Evolutionary conservation across 2,329 filamentous ascomycete species (phyloP).

Genomic region (Aspergillus uvarum): DNA sequence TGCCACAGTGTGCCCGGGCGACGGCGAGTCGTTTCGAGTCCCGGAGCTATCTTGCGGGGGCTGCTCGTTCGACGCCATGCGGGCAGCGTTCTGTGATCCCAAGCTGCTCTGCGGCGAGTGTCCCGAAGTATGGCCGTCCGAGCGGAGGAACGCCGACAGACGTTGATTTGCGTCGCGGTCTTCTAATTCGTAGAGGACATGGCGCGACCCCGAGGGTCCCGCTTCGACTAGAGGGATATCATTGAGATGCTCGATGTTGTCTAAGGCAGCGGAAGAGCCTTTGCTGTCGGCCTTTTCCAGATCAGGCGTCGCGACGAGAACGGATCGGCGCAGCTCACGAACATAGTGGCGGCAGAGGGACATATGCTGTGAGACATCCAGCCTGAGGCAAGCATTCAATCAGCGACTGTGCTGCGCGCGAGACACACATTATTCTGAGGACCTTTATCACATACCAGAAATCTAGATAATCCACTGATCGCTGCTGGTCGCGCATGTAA

Average conservation of each 20-base stretch:
- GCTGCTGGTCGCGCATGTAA: conserved; percentile 98
- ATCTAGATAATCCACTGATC: conserved; percentile 95
- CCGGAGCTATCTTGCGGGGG: conserved; percentile 59
- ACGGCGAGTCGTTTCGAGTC: conserved; percentile 72
- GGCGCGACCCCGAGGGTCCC: conserved; percentile 55
- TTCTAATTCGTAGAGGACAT: conserved; percentile 63
- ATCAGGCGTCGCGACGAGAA: conserved; percentile 90
- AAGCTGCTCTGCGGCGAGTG: conserved; percentile 57
- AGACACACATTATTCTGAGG: no score
- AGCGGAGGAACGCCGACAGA: conserved; percentile 83
- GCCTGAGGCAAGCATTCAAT: conserved; percentile 57
- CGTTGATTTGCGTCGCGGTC: conserved; percentile 81
- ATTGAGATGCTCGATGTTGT: conserved; percentile 67
- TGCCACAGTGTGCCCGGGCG: conserved; percentile 78
- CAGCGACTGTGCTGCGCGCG: conserved; percentile 5
- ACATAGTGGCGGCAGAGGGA: conserved; percentile 95
- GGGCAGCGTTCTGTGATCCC: conserved; percentile 47
- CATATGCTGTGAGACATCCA: conserved; percentile 99
- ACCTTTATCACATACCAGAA: conserved; percentile 72
- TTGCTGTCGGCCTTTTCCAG: conserved; percentile 78
- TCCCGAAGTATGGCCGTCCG: conserved; percentile 48
- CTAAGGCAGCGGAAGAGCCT: conserved; percentile 77
- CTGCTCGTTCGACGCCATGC: conserved; percentile 46
- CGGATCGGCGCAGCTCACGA: conserved; percentile 86
- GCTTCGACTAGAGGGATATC: conserved; percentile 53